Evolutionary conservation across 2,329 filamentous ascomycete species (phyloP), one percentile per base, ranked within the genome.

Genomic region (Sphaerostilbella broomeana): DNA sequence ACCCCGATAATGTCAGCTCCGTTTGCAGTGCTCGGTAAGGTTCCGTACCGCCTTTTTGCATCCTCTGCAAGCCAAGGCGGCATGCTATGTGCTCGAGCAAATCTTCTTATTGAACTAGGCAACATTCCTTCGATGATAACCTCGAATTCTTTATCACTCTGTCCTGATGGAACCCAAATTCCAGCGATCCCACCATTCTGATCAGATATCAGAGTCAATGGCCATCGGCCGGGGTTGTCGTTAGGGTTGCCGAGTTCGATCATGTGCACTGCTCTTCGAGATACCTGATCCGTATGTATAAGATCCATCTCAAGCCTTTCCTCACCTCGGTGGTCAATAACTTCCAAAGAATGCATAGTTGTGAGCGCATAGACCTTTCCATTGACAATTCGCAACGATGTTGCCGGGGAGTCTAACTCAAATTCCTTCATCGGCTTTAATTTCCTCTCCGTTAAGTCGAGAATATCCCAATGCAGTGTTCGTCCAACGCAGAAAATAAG

Each of bases 1-100:
- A 81, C 67, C 1, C 84, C 86, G 22, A 89, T 56, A 41, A 79
- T 63, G 44, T 79, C 74, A 4, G 65, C 61, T 6, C 62, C 67
- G 29, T 71, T 67, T 3, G 55, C 46, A 1, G 64, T 65, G 46
- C 60, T 69, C 4, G 61, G 55, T 4, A 75, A 47, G 5, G 59
- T 56, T 6, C 68, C 69, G 47, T 67, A 75, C 10, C 56, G 62
- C 13, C 57, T 55, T 11, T 42, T 42, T 31, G 57, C 51, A 43
- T 57, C 50, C 29, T 57, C 50, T 25, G 59, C 49, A 27, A 62
- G 55, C 75, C 75, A 80, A 1, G 61, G 55, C 3, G 73, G 70
- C n/a, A 75, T 67, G 5, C 71, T 75, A 21, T 61, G 64, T 1
- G 69, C 74, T 7, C 63, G 64, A 5, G 68, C 65, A 41, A 85